Base-by-base conservation (phyloP, 163 green algal species). In the Scenedesmus sp. region DNA sequence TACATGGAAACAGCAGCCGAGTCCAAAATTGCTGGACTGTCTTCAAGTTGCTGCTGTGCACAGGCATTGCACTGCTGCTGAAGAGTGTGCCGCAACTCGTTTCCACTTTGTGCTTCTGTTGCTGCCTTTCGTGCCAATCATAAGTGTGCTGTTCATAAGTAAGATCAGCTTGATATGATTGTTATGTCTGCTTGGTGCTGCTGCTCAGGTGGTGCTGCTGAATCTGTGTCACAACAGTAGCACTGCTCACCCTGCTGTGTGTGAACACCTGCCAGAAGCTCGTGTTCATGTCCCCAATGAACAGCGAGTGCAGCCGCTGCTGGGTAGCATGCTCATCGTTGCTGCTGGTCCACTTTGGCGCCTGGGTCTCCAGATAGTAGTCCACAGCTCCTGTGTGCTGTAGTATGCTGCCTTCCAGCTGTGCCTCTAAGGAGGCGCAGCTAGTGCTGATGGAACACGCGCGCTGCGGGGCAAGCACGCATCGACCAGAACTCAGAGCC, bases 361-460 rank as follows among this genome's bases (percentile, higher is more conserved):
- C 73, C 46, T 46, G 12, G 60, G 87, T 91, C 70, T 86, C 56
- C 59, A 91, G 76, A 23, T 70, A 91, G 4, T 57, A 52, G 79
- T 91, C 87, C 23, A 91, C n/a, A 16, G 87, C 74, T 4, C 15
- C 76, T 52, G 87, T 91, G 15, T 91, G 87, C 23, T 91, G 76
- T 59, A 87, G 64, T 46, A 91, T 87, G 20, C 18, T 66, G 70
- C 87, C 87, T 59, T 91, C 87, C 57, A 87, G 60, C 74, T 91
- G 57, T 76, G 76, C 76, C 56, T 91, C 57, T 5, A 91, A 91
- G n/a, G 15, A 66, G 54, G 13, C 76, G 60, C 81, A 81, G 46
- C 74, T 82, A 23, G 59, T 81, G 59, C 59, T 86, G 8, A 64
- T 55, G n/a, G 73, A 76, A 13, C 16, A 18, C n/a, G 87, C 55